Evolutionary conservation across 495 filamentous ascomycete species (phyloP).

Genomic region (Physcia stellaris): DNA sequence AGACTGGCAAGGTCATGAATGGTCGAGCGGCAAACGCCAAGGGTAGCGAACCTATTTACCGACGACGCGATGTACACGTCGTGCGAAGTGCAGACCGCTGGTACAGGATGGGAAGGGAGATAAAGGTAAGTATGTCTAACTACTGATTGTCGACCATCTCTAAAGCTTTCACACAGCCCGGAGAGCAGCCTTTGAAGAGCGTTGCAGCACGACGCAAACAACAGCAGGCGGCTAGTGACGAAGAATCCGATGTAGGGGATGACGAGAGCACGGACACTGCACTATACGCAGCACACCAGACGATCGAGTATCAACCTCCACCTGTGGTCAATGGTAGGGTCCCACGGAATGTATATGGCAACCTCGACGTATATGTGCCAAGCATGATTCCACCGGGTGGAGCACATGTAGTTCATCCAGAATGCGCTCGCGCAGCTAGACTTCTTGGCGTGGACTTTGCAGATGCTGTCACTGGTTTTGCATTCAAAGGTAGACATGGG

Average conservation of each 20-base stretch:
- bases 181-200: conserved; percentile 66
- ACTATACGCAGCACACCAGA: conserved; percentile 67
- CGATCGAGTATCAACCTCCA: conserved; percentile 57
- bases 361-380: conserved; percentile 82
- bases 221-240: conserved; percentile 23
- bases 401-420: conserved; percentile 50
- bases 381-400: conserved; percentile 84
- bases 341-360: conserved; percentile 77
- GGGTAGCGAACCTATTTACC: conserved; percentile 53
- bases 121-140: too few relatives aligned
- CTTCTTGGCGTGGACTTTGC: conserved; percentile 76
- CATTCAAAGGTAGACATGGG: conserved; percentile 67
- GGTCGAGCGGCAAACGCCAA: conserved; percentile 34
- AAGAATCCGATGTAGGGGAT: conserved; percentile 29
- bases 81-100: conserved; percentile 69
- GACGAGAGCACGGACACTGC: conserved; percentile 29
- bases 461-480: conserved; percentile 80
- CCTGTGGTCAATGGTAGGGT: conserved; percentile 61
- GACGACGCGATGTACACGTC: conserved; percentile 62
- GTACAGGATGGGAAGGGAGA: conserved; percentile 71
- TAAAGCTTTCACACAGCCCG: conserved; percentile 15
- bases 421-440: conserved; percentile 57
- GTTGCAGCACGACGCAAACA: conserved; percentile 33
- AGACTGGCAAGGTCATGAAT: conserved; percentile 61
- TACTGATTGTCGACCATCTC: too few relatives aligned